Evolutionary conservation across 176 grass and related monocot species (phyloP).

Genomic region (Rhynchospora breviuscula): DNA sequence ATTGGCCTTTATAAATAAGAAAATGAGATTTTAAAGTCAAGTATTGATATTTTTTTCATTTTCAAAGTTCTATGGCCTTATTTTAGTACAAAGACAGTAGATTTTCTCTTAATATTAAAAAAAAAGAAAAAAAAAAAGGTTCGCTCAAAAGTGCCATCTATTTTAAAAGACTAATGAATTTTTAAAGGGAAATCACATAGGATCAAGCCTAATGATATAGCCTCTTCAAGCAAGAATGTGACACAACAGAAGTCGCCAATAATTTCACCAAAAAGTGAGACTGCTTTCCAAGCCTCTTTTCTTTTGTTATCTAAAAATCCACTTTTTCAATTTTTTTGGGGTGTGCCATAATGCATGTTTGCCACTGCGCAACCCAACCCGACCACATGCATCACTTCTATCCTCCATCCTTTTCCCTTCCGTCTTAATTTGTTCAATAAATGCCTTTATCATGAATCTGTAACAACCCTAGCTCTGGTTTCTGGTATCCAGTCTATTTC

Average conservation of each 20-base stretch:
- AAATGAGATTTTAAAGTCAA: too few relatives aligned
- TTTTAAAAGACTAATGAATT: not conserved
- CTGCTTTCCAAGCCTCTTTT: conserved; percentile 15
- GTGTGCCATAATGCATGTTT: conserved; percentile 22
- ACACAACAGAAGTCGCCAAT: not conserved
- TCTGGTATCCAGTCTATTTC: conserved; percentile 11
- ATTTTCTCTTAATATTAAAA: too few relatives aligned
- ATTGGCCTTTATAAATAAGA: too few relatives aligned
- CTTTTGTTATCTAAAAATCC: not conserved
- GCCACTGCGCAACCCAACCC: conserved; percentile 10
- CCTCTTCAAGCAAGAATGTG: not conserved
- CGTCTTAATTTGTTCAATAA: conserved; percentile 24
- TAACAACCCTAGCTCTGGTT: conserved; percentile 15
- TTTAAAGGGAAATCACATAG: not conserved
- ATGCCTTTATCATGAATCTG: conserved; percentile 8
- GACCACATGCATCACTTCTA: not conserved
- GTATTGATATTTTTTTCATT: too few relatives aligned
- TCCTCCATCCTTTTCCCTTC: conserved; percentile 3
- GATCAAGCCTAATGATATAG: not conserved
- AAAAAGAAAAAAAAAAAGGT: too few relatives aligned
- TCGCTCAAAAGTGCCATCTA: too few relatives aligned
- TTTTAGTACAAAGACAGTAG: too few relatives aligned
- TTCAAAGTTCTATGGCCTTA: too few relatives aligned
- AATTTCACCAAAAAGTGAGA: conserved; percentile 5
- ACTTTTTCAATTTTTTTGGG: not conserved